Conservation (phyloP, 208 protist genomes). For the Trichomonas tenax region DNA sequence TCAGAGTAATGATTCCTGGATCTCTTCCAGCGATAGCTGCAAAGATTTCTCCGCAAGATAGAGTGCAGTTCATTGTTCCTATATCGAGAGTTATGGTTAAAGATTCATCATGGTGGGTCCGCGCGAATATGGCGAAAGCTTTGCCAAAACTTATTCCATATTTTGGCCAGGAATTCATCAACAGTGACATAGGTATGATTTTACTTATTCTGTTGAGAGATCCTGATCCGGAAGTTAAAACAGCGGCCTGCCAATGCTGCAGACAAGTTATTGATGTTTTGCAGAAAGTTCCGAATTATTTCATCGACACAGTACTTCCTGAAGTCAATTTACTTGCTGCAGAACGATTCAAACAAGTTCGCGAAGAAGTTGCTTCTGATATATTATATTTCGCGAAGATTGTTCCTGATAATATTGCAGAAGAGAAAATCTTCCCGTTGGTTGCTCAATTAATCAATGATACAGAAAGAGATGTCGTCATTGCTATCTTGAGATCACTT, state of each 20-base stretch:
- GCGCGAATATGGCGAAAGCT: neutral
- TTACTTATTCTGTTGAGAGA: neutral
- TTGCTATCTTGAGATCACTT: neutral
- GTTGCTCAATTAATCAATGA: neutral
- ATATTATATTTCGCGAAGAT: neutral
- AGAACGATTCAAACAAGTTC: neutral
- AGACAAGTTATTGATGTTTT: neutral
- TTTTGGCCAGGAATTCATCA: neutral
- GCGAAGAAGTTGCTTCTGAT: slow-evolving; percentile 1
- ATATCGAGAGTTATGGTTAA: neutral
- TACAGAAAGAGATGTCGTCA: neutral
- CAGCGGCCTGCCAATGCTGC: neutral
- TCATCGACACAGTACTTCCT: neutral
- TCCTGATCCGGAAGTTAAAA: slow-evolving; percentile 18
- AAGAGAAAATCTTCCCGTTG: neutral
- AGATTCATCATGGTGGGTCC: neutral
- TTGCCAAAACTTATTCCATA: neutral
- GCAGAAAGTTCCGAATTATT: neutral
- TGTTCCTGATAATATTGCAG: neutral
- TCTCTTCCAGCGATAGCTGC: neutral
- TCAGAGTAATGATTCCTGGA: slow-evolving; percentile 4
- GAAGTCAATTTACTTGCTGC: neutral
- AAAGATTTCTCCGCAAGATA: neutral
- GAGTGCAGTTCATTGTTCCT: neutral
- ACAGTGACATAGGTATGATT: neutral